A percentile compares a stretch with the other conserved stretches of the same genome.
Conservation (phyloP, 139 green algal species). For the Chlamydomonas schloesseri region DNA sequence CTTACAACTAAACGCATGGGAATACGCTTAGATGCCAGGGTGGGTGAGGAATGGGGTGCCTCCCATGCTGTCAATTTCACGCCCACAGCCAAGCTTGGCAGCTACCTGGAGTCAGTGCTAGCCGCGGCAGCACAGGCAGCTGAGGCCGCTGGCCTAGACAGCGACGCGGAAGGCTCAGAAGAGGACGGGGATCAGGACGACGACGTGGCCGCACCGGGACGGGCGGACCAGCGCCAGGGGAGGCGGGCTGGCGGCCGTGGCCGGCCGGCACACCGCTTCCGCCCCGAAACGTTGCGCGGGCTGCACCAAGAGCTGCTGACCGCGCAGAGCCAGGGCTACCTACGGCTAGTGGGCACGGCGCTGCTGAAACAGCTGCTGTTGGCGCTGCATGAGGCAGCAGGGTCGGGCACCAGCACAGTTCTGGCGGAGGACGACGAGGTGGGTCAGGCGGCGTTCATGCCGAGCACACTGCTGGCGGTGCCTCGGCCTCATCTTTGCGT, state of each 20-base stretch:
- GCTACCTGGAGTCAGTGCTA: background rate
- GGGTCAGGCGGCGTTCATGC: too few relatives aligned
- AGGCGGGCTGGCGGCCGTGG: too few relatives aligned
- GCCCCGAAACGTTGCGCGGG: background rate
- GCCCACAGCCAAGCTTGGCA: constrained; percentile 1
- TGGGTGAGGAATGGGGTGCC: too few relatives aligned
- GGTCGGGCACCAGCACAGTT: background rate
- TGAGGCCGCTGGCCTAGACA: background rate
- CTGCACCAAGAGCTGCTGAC: constrained; percentile 9
- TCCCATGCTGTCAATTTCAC: too few relatives aligned
- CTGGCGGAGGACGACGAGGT: constrained; percentile 14
- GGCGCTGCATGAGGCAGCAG: background rate
- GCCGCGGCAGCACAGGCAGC: background rate
- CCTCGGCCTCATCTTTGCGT: too few relatives aligned
- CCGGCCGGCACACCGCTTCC: background rate
- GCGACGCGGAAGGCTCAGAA: background rate
- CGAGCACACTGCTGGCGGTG: too few relatives aligned
- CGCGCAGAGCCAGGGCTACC: background rate
- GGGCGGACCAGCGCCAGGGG: background rate
- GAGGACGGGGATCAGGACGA: background rate
- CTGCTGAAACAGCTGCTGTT: background rate
- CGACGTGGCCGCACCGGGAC: too few relatives aligned
- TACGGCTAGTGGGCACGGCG: background rate
- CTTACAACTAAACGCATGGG: too few relatives aligned
- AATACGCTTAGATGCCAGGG: too few relatives aligned